Percentiles rank a stretch among this genome's conserved stretches.
Evolutionary conservation across 2,329 filamentous ascomycete genomes (phyloP).

Genomic region (Dothideomycetes sp.): DNA sequence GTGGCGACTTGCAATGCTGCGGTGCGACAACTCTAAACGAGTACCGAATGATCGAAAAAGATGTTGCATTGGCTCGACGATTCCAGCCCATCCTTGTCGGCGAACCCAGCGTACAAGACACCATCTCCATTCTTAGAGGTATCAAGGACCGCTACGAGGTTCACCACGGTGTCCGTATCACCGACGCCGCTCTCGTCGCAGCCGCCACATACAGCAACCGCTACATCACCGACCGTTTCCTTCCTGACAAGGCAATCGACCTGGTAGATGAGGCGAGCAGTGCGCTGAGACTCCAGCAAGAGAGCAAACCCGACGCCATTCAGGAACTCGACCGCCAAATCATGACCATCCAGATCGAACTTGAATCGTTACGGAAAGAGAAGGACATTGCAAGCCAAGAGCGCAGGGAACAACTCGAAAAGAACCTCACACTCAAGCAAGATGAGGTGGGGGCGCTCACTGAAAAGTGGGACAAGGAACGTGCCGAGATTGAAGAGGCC

Average conservation of each 20-base stretch:
- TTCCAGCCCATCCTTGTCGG: constrained; percentile 94
- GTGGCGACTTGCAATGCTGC: constrained; percentile 89
- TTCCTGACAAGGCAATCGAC: constrained; percentile 96
- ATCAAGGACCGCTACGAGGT: constrained; percentile 98
- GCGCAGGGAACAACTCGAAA: constrained; percentile 74
- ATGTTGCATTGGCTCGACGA: constrained; percentile 80
- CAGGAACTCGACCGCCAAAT: constrained; percentile 88
- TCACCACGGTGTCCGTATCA: constrained; percentile 91
- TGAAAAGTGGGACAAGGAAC: constrained; percentile 83
- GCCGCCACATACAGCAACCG: constrained; percentile 88
- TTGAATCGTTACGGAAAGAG: constrained; percentile 90
- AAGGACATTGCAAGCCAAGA: constrained; percentile 84
- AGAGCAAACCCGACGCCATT: constrained; percentile 93
- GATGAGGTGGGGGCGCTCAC: constrained; percentile 67
- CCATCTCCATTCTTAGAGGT: constrained; percentile 86
- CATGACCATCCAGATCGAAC: constrained; percentile 93
- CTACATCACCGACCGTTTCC: constrained; percentile 91
- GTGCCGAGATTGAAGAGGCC: constrained; percentile 72
- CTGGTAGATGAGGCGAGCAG: constrained; percentile 92
- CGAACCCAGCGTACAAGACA: constrained; percentile 83
- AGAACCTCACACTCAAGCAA: constrained; percentile 64
- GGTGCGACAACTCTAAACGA: constrained; percentile 90
- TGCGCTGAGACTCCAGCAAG: constrained; percentile 81
- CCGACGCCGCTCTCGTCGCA: constrained; percentile 81
- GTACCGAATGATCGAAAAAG: constrained; percentile 90